Percentiles rank a stretch among this genome's conserved stretches.
These are phyloP conservation scores for Hymenoscyphus occultus DNA, from an alignment of 2,329 filamentous ascomycete genomes.

Conservation along the genomic window DNA sequence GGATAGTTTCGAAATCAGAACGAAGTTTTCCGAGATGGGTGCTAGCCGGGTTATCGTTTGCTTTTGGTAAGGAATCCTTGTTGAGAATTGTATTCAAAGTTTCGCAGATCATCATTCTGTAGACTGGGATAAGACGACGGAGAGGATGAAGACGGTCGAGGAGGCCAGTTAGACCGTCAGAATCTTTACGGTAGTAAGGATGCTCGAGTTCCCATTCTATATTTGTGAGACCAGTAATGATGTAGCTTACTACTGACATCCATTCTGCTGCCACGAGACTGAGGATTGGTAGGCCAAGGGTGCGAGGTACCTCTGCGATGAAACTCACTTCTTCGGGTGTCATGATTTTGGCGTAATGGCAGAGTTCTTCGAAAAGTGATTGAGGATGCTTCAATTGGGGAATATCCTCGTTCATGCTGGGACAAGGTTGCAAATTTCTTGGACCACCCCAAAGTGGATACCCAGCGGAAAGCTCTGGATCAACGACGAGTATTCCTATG, in stretches of 20 bases:
- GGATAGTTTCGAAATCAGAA: constrained; percentile 13
- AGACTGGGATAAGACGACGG: constrained; percentile 13
- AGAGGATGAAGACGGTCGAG: constrained; percentile 11
- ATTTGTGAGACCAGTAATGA: constrained; percentile 12
- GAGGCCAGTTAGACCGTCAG: background rate
- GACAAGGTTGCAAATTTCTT: constrained; percentile 8
- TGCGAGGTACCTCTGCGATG: constrained; percentile 3
- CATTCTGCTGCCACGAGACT: constrained; percentile 11
- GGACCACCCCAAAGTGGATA: constrained; percentile 14
- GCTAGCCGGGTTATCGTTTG: background rate
- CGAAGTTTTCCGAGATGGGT: constrained; percentile 3
- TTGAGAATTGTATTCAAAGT: constrained; percentile 11
- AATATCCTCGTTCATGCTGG: constrained; percentile 4
- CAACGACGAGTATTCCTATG: constrained; percentile 14
- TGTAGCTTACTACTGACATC: constrained; percentile 13
- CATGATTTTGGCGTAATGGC: constrained; percentile 6
- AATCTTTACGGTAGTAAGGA: constrained; percentile 5
- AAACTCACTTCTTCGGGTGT: constrained; percentile 1
- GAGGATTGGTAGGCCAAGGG: constrained; percentile 5
- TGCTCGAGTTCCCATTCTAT: constrained; percentile 14
- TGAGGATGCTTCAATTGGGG: background rate
- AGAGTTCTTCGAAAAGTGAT: constrained; percentile 13
- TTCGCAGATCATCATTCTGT: constrained; percentile 9
- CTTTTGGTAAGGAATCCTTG: background rate
- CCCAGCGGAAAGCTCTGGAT: constrained; percentile 11